Conservation (phyloP, 768 basidiomycete species). For the Podaxis sp. region DNA sequence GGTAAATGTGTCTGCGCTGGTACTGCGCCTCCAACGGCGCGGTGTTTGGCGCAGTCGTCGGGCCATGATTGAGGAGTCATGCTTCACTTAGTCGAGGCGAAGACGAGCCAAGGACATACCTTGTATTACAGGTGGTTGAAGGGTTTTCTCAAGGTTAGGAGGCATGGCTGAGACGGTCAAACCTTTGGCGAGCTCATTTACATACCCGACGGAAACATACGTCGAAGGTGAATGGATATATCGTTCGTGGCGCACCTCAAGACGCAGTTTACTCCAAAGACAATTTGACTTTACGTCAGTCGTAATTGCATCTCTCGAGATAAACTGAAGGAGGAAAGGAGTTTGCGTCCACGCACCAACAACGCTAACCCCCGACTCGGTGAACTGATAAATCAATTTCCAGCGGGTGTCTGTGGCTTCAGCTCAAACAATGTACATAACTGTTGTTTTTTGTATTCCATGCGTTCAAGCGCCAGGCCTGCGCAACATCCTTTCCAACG, state of each 20-base stretch:
- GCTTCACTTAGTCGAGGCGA: background rate
- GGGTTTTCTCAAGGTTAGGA: background rate
- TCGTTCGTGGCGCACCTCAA: background rate
- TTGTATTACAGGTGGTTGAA: background rate
- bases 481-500: too few species aligned
- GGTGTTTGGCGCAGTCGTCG: constrained; percentile 14
- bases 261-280: background rate
- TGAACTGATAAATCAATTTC: too few species aligned
- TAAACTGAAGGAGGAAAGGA: background rate
- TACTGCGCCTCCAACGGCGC: constrained; percentile 10
- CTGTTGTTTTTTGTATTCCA: too few species aligned
- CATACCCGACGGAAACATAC: background rate
- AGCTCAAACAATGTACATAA: too few species aligned
- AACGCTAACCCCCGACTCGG: too few species aligned
- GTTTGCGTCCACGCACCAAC: too few species aligned
- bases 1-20: constrained; percentile 4
- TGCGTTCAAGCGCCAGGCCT: too few species aligned
- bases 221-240: background rate
- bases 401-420: too few species aligned
- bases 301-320: background rate
- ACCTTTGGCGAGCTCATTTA: background rate
- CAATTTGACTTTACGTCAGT: background rate
- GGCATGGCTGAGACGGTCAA: background rate
- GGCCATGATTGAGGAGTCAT: background rate
- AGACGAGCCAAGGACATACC: background rate